These are phyloP conservation scores for Sporothrix luriei DNA, from an alignment of 2,329 filamentous ascomycete genomes.

Conservation along the genomic window DNA sequence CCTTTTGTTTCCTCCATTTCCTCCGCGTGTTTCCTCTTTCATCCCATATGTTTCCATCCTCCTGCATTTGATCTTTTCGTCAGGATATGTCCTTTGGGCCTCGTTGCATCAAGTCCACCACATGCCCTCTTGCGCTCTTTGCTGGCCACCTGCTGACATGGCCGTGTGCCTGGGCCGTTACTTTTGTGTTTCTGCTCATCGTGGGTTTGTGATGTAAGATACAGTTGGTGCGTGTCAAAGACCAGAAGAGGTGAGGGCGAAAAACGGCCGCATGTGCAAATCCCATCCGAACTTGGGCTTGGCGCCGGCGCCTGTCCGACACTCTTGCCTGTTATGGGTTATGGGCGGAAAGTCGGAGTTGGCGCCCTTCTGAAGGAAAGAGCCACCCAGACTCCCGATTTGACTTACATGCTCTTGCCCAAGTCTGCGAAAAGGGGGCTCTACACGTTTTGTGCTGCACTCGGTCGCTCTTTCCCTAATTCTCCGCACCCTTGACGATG, in stretches of 20 bases:
- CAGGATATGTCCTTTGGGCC: neutral
- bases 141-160: slow-evolving; percentile 3
- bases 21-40: slow-evolving; percentile 11
- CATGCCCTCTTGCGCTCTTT: too few relatives aligned
- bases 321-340: slow-evolving; percentile 19
- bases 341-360: neutral
- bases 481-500: slow-evolving; percentile 8
- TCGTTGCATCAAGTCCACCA: neutral
- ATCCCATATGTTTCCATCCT: neutral
- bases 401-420: neutral
- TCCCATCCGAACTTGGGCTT: slow-evolving; percentile 6
- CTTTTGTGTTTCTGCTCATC: neutral
- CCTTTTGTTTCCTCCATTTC: neutral
- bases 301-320: slow-evolving; percentile 6
- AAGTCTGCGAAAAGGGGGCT: slow-evolving; percentile 4
- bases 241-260: neutral
- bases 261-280: neutral
- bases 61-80: neutral
- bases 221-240: neutral
- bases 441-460: slow-evolving; percentile 4
- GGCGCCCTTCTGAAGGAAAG: slow-evolving; percentile 9
- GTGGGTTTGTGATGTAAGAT: slow-evolving; percentile 11
- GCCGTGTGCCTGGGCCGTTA: neutral
- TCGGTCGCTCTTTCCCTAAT: slow-evolving; percentile 15
- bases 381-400: neutral